Evolutionary conservation across 2,329 filamentous ascomycete species (phyloP).

Genomic region (Aplosporella prunicola): DNA sequence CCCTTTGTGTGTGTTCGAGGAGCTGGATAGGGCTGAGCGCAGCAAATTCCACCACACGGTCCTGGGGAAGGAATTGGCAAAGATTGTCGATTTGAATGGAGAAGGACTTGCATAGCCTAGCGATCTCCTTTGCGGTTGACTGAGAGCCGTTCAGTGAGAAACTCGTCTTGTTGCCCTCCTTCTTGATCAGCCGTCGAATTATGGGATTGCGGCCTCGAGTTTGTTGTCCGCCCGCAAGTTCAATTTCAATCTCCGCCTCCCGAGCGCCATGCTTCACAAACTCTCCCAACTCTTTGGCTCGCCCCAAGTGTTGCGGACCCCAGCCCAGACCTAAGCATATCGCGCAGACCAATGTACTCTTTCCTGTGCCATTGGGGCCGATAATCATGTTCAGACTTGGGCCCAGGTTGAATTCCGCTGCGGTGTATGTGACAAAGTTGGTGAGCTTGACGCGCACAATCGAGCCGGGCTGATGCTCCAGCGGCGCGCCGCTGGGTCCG

Average conservation of each 20-base stretch:
- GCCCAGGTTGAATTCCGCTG: conserved; percentile 81
- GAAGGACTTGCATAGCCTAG: conserved; percentile 58
- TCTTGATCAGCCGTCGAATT: conserved; percentile 65
- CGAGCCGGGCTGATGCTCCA: conserved; percentile 54
- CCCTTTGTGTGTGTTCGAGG: conserved; percentile 75
- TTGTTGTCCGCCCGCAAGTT: conserved; percentile 57
- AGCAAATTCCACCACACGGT: conserved; percentile 91
- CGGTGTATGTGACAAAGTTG: conserved; percentile 92
- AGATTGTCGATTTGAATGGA: conserved; percentile 96
- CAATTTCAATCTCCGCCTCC: conserved; percentile 78
- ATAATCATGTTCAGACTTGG: conserved; percentile 98
- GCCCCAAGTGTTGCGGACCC: conserved; percentile 67
- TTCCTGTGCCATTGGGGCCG: conserved; percentile 95
- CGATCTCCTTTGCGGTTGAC: conserved; percentile 52
- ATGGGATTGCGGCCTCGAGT: conserved; percentile 57
- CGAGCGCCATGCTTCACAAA: conserved; percentile 85
- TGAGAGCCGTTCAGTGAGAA: conserved; percentile 66
- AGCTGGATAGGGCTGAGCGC: conserved; percentile 72
- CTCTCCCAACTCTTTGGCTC: conserved; percentile 74
- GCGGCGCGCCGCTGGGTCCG: conserved; percentile 13
- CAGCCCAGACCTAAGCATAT: conserved; percentile 90
- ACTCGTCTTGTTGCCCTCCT: conserved; percentile 71
- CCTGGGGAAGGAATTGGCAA: conserved; percentile 93
- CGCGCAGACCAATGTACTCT: conserved; percentile 93
- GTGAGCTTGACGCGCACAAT: conserved; percentile 78